Conservation (phyloP, 2,329 filamentous ascomycete species). For the Diaporthe eres region DNA sequence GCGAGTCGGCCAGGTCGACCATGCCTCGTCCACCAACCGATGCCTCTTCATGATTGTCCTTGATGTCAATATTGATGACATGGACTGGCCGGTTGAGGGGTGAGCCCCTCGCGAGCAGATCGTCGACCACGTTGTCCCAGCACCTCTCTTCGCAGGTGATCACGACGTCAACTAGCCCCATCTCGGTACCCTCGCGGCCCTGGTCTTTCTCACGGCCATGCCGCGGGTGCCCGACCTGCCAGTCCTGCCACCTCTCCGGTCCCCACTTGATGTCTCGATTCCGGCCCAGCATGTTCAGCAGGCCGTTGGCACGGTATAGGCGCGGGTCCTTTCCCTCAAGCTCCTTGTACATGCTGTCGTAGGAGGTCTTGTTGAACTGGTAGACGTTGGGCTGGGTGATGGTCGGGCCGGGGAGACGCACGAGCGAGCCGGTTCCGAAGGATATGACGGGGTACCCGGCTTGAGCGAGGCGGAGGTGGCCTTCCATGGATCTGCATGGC, state of each 20-base stretch:
- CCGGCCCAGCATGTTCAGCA: constrained; percentile 94
- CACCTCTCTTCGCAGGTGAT: constrained; percentile 98
- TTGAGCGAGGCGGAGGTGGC: constrained; percentile 91
- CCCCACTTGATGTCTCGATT: constrained; percentile 95
- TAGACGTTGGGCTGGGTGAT: constrained; percentile 97
- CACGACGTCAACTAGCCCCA: constrained; percentile 91
- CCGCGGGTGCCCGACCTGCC: constrained; percentile 88
- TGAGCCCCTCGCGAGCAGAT: constrained; percentile 87
- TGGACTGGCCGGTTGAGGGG: constrained; percentile 94
- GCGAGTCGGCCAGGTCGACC: constrained; percentile 86
- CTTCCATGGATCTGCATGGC: constrained; percentile 89
- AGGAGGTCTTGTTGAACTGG: constrained; percentile 97
- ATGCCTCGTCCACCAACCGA: constrained; percentile 92
- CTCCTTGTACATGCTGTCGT: constrained; percentile 94
- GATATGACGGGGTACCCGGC: constrained; percentile 96
- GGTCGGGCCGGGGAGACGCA: constrained; percentile 90
- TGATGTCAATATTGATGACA: constrained; percentile 98
- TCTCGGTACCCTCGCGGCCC: constrained; percentile 86
- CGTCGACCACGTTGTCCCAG: constrained; percentile 97
- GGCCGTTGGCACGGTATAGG: constrained; percentile 91
- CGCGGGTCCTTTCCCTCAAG: constrained; percentile 87
- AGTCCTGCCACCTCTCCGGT: constrained; percentile 98
- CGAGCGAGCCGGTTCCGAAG: constrained; percentile 95
- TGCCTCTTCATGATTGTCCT: constrained; percentile 98
- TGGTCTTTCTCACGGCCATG: constrained; percentile 82